Evolutionary conservation across 495 filamentous ascomycete genomes (phyloP), one percentile per base, ranked within the genome.

Genomic region (Neurospora terricola): DNA sequence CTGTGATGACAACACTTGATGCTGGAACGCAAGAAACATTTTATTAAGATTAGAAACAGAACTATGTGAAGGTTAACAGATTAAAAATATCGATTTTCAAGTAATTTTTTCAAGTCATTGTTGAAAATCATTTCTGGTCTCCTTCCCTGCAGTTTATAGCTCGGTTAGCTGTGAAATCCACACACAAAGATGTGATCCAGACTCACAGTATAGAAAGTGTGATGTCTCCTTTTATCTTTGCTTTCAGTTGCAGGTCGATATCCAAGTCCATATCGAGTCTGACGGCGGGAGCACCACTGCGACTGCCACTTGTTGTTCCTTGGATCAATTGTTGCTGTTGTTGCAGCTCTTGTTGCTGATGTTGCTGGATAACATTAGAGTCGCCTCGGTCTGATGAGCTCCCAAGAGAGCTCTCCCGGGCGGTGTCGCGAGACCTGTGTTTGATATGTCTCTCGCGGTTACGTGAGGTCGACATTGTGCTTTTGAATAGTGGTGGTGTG

Each of bases 251-350:
- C n/a, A 80, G 36, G 16, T 80, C 75, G n/a, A 80, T 23, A n/a
- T 80, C 78, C 38, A 79, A 21, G 69, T 80, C 48, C 76, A 80
- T 79, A 38, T 79, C 77, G 7, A 80, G 68, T 66, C 78, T 73
- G 30, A 80, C 71, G 1, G 78, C 78, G 11, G 72, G 78, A 6
- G 76, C 78, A 12, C 77, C 75, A 9, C 74, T 37, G 27, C 75
- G 75, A 30, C 62, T 72, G 18, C 38, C 21, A 54, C 36, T 27
- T 21, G 54, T 40, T 54, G 38, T 43, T 4, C 62, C 73, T 37
- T 38, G 36, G 9, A n/a, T 14, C 12, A 37, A 8, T 3, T 11
- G 21, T 10, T 38, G 70, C 16, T 27, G 73, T 10, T 66, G 27
- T 38, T 69, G 34, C 42, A 71, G 6, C 37, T 7, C 4, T 66